These are phyloP conservation scores for Phylloporus sp. DNA, from an alignment of 1,284 basidiomycete genomes.

Conservation along the genomic window DNA sequence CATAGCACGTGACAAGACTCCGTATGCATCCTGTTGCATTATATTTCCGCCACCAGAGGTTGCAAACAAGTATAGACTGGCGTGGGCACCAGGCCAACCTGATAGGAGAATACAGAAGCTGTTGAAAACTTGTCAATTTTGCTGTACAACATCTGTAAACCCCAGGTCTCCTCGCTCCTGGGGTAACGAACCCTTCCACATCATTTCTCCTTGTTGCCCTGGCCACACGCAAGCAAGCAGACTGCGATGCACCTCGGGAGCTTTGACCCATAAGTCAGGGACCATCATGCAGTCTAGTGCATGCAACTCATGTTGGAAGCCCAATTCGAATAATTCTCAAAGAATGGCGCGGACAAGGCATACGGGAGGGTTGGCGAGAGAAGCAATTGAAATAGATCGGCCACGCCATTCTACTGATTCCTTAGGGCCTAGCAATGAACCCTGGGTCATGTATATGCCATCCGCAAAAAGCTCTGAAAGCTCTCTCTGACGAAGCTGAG, in stretches of 20 bases:
- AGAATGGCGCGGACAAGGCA: background rate
- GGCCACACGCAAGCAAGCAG: background rate
- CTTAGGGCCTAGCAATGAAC: background rate
- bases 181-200: background rate
- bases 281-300: background rate
- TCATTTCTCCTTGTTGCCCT: background rate
- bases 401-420: background rate
- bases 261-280: background rate
- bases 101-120: background rate
- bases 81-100: background rate
- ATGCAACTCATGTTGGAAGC: background rate
- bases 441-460: background rate
- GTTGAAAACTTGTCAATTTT: background rate
- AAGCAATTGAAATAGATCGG: background rate
- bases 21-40: background rate
- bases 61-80: background rate
- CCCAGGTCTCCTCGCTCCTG: background rate
- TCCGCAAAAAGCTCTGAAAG: background rate
- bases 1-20: background rate
- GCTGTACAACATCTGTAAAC: background rate
- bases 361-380: background rate
- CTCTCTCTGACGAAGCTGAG: background rate
- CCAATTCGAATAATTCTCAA: background rate
- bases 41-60: background rate
- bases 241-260: background rate